A percentile compares a stretch with the other conserved stretches of the same genome.
Conservation (phyloP, 257 asterid genomes). For the Ocimum tenuiflorum region DNA sequence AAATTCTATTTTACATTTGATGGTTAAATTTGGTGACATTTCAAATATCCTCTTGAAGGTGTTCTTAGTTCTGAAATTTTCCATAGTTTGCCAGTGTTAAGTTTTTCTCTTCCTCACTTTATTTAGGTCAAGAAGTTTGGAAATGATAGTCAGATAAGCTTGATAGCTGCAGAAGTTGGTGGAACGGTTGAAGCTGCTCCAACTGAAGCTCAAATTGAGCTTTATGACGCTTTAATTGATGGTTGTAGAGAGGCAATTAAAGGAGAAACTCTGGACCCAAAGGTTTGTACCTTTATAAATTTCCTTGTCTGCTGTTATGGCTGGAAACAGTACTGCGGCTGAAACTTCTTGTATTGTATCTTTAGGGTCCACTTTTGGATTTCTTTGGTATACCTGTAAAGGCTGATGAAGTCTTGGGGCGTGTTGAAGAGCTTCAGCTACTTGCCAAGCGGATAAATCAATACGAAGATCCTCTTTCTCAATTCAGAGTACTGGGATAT, state of each 20-base stretch:
- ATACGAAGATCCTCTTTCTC: conserved; percentile 78
- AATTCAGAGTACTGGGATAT: conserved; percentile 72
- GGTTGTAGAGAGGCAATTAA: conserved; percentile 86
- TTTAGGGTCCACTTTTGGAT: conserved; percentile 90
- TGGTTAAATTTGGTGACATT: not conserved
- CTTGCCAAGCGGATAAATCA: conserved; percentile 87
- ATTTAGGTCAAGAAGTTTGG: conserved; percentile 92
- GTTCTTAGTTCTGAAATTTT: not conserved
- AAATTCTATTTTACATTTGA: not conserved
- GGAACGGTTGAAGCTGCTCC: conserved; percentile 93
- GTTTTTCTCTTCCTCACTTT: not conserved
- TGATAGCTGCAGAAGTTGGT: conserved; percentile 88
- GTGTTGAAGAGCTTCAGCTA: conserved; percentile 93
- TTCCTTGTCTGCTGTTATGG: conserved; percentile 4
- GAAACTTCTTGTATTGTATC: conserved; percentile 12
- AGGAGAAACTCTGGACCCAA: conserved; percentile 63
- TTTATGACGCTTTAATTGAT: conserved; percentile 81
- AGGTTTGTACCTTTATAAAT: conserved; percentile 40
- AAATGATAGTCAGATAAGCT: conserved; percentile 73
- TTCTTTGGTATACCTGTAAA: conserved; percentile 96
- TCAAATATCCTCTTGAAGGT: not conserved
- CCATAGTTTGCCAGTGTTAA: not conserved
- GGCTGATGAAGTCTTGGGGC: conserved; percentile 82
- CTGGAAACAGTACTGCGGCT: conserved; percentile 10
- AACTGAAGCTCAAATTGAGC: conserved; percentile 88